These are phyloP conservation scores for Calonectria pauciramosa DNA, from an alignment of 2,329 filamentous ascomycete genomes.

Conservation along the genomic window DNA sequence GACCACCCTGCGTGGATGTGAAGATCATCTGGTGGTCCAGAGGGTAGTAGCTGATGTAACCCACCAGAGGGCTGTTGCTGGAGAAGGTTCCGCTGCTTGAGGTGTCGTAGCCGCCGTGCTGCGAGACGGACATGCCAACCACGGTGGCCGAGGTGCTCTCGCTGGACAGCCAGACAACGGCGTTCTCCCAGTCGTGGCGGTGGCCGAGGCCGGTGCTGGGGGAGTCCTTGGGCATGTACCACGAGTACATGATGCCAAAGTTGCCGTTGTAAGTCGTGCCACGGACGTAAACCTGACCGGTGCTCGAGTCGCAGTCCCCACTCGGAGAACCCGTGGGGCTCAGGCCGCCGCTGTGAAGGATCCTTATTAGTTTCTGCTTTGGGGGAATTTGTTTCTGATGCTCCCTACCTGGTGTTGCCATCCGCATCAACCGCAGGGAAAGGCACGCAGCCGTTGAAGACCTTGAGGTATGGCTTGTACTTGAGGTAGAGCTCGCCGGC, in stretches of 20 bases:
- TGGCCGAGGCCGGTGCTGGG: constrained; percentile 47
- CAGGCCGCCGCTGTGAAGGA: constrained; percentile 49
- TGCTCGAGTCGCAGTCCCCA: constrained; percentile 51
- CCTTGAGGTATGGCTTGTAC: constrained; percentile 54
- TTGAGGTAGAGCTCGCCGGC: constrained; percentile 49
- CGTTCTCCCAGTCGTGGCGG: constrained; percentile 46
- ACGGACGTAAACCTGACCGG: constrained; percentile 57
- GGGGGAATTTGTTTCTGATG: too few relatives aligned
- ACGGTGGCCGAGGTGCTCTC: constrained; percentile 42
- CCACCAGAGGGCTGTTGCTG: constrained; percentile 47
- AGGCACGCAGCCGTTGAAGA: constrained; percentile 72
- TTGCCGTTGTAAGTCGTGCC: constrained; percentile 47
- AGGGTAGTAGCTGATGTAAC: constrained; percentile 50
- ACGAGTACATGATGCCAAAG: constrained; percentile 59
- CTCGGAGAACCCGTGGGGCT: constrained; percentile 46
- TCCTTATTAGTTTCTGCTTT: neutral
- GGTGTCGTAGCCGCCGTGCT: constrained; percentile 52
- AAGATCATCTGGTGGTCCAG: constrained; percentile 55
- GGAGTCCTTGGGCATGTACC: constrained; percentile 63
- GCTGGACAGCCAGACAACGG: constrained; percentile 46
- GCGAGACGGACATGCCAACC: constrained; percentile 53
- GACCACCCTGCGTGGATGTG: constrained; percentile 52
- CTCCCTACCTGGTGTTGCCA: constrained; percentile 62
- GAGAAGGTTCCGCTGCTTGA: constrained; percentile 41
- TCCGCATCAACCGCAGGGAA: constrained; percentile 72